These are phyloP conservation scores for Chlamydomonas sphaeroides DNA, from an alignment of 139 green algal genomes.

Conservation along the genomic window DNA sequence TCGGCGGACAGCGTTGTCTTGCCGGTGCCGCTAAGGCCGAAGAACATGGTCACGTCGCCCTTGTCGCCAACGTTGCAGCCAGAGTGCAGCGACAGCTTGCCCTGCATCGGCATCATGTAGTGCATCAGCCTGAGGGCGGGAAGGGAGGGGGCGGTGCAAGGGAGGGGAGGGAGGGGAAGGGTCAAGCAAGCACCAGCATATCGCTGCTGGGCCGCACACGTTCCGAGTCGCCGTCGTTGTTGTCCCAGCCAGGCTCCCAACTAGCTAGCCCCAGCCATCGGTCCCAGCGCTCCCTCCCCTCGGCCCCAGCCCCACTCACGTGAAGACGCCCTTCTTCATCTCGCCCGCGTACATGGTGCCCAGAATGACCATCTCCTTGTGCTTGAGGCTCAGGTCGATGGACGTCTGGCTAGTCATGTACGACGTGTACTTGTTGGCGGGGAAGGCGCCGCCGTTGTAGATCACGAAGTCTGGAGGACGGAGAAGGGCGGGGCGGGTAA, in stretches of 20 bases:
- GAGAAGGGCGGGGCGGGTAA: no score
- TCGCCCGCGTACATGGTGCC: slow-evolving; percentile 94
- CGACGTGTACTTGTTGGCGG: slow-evolving; percentile 85
- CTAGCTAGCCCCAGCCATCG: no score
- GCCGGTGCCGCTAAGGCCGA: slow-evolving; percentile 85
- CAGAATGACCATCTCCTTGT: slow-evolving; percentile 83
- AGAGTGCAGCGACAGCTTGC: slow-evolving; percentile 90
- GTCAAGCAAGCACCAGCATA: no score
- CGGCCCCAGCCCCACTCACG: slow-evolving; percentile 27
- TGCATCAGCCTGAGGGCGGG: slow-evolving; percentile 80
- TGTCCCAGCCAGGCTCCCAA: no score
- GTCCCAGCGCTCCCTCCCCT: not conserved
- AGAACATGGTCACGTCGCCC: slow-evolving; percentile 86
- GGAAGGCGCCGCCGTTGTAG: slow-evolving; percentile 92
- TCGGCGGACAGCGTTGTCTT: slow-evolving; percentile 87
- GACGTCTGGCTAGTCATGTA: slow-evolving; percentile 93
- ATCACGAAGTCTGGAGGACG: slow-evolving; percentile 87
- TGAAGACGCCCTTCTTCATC: slow-evolving; percentile 95
- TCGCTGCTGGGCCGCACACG: no score
- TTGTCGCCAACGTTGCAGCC: slow-evolving; percentile 85
- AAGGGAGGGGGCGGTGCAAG: not conserved
- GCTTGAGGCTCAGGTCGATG: slow-evolving; percentile 85
- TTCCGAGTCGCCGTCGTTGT: no score
- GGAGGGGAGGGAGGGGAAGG: not conserved
- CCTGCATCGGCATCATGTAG: slow-evolving; percentile 89